Evolutionary conservation across 2,329 filamentous ascomycete species (phyloP), one percentile per base, ranked within the genome.

Genomic region (Gremmenia infestans): DNA sequence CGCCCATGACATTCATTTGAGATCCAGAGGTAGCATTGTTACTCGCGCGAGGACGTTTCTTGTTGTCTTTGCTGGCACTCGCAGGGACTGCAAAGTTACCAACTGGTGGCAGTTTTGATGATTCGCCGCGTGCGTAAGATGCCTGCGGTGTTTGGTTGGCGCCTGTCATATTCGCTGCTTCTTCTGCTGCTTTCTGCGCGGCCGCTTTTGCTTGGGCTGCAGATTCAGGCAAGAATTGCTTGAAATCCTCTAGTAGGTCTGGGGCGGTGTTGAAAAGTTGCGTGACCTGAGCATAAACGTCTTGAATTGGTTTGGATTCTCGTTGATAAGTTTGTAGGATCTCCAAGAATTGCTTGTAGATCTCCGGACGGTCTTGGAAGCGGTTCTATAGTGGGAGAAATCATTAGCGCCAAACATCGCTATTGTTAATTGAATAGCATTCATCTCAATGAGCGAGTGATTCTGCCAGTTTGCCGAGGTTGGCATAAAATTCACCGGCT

Each of bases 341-440:
- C 71, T 99, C 94, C 32, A 99, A 81, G 69, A 99, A 99, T 70
- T 99, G 93, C 72, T 99, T 99, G 77, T 99, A 99, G 60, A 99
- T 97, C 71, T 99, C 94, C 6, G 94, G 94, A 62, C 96, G 92
- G 67, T 92, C 87, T 66, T 96, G 88, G 73, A 97, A 99, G 46
- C 94, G 93, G 70, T 97, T 99, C 91, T 96, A 68, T 5, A 50
- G 9, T 14, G n/a, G 6, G 32, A 45, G 28, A 48, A 23, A 32
- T 32, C 25, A 48, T 53, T 57, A 55, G 59, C 48, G 52, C 23
- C 12, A 48, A 48, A 48, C 28, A n/a, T 50, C n/a, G 22, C 48
- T 35, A 36, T 37, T 22, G 25, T 19, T 22, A 35, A 11, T n/a
- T n/a, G 22, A 35, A 32, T 48, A 15, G 14, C 9, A 14, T 49